Evolutionary conservation across 2,329 filamentous ascomycete species (phyloP).

Genomic region (Pestalotiopsis sp.): DNA sequence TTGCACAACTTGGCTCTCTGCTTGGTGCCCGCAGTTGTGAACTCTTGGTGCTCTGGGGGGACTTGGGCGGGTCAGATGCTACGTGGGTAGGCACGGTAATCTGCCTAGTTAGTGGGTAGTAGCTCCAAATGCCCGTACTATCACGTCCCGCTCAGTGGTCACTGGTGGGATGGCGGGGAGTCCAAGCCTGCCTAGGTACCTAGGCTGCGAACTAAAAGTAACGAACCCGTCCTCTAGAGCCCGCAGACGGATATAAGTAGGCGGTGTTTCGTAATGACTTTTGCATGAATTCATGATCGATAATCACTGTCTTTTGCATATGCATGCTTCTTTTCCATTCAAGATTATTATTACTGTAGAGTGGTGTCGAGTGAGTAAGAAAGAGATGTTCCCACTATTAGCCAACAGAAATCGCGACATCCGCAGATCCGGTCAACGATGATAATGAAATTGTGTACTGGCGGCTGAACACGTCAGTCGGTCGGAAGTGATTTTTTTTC

Average conservation of each 20-base stretch:
- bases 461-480: background rate
- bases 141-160: background rate
- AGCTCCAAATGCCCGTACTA: background rate
- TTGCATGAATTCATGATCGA: background rate
- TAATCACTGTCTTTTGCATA: too few species aligned
- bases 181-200: background rate
- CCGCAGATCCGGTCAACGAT: background rate
- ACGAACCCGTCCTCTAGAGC: background rate
- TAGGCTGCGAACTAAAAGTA: background rate
- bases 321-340: too few species aligned
- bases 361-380: background rate
- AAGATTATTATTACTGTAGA: background rate
- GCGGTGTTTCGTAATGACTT: background rate
- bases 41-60: background rate
- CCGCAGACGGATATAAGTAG: background rate
- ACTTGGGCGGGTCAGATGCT: background rate
- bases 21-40: slow-evolving; percentile 2
- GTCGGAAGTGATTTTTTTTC: background rate
- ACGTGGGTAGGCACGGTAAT: background rate
- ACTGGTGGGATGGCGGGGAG: background rate
- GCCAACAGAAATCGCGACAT: background rate
- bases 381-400: background rate
- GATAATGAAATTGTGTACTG: background rate
- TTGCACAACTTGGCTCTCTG: background rate
- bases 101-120: background rate